Conservation (phyloP, 768 basidiomycete genomes). For the Pholiota microspora region DNA sequence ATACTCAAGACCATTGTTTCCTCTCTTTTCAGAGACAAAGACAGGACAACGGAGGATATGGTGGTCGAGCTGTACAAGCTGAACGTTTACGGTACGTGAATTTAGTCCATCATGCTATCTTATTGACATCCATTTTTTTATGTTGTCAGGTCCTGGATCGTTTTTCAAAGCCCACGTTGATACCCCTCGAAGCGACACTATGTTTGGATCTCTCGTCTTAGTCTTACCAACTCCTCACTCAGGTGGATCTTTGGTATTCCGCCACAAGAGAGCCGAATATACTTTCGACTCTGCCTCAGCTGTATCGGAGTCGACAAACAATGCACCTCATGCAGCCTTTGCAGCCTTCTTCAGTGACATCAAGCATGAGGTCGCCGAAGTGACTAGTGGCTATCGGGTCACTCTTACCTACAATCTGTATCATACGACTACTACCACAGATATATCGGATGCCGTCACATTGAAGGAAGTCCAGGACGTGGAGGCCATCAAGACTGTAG, state of each 20-base stretch:
- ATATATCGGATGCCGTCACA: too few relatives aligned
- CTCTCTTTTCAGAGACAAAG: neutral
- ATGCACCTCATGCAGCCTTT: slow-evolving; percentile 27
- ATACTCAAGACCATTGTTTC: neutral
- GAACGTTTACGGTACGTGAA: neutral
- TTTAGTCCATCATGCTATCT: neutral
- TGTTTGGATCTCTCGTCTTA: slow-evolving; percentile 49
- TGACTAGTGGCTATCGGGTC: slow-evolving; percentile 36
- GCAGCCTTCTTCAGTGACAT: slow-evolving; percentile 38
- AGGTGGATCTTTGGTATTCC: neutral
- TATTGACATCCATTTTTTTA: neutral
- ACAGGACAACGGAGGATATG: neutral
- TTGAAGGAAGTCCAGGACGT: neutral
- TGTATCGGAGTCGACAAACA: neutral
- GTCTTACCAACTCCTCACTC: slow-evolving; percentile 37
- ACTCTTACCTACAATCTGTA: slow-evolving; percentile 37
- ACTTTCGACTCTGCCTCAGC: neutral
- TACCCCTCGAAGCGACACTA: slow-evolving; percentile 37
- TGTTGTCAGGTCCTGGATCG: slow-evolving; percentile 27
- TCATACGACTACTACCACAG: neutral
- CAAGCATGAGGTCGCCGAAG: slow-evolving; percentile 36
- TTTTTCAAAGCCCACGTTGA: slow-evolving; percentile 49
- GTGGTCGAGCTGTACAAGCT: neutral
- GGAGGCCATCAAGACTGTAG: neutral
- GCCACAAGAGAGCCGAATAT: neutral